Percentiles rank a stretch among this genome's conserved stretches.
phyloP scores from a whole-genome alignment of 2,329 filamentous ascomycete genomes.

The Fusarium pseudonygamai region DNA sequence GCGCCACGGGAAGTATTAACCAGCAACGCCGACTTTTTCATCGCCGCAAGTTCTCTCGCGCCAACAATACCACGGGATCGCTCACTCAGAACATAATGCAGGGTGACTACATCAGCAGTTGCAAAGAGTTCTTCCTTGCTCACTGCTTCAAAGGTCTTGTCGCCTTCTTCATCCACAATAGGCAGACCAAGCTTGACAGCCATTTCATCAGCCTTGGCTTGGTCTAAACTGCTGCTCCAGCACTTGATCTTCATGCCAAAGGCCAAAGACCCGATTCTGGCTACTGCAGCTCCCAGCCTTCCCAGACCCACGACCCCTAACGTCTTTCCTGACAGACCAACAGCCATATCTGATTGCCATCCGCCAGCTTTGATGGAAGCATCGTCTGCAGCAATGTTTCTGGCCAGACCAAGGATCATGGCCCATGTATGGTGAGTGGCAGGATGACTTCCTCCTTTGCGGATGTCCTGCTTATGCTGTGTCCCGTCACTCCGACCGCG shows the following conservation, averaged over 20 bases:
- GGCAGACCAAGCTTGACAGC: background rate
- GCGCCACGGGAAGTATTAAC: background rate
- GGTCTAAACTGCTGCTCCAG: background rate
- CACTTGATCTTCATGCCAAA: background rate
- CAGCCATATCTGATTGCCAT: background rate
- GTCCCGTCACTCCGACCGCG: background rate
- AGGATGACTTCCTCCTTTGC: background rate
- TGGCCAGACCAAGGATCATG: background rate
- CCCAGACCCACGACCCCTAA: background rate
- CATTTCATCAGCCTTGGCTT: slow-evolving; percentile 56
- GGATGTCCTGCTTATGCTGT: background rate
- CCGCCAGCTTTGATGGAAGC: background rate
- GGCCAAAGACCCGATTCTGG: background rate
- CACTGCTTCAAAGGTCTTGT: background rate
- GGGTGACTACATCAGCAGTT: background rate
- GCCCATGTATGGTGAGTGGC: background rate
- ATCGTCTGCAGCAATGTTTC: background rate
- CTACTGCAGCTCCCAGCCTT: background rate
- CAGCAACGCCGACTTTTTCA: background rate
- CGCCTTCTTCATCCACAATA: background rate
- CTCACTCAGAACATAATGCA: slow-evolving; percentile 2
- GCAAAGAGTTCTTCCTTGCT: background rate
- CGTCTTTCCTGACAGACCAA: background rate
- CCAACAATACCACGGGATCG: background rate
- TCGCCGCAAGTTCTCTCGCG: background rate